Base-by-base conservation (phyloP, 371 early-diverging fungal species). In the Phascolomyces articulosus region DNA sequence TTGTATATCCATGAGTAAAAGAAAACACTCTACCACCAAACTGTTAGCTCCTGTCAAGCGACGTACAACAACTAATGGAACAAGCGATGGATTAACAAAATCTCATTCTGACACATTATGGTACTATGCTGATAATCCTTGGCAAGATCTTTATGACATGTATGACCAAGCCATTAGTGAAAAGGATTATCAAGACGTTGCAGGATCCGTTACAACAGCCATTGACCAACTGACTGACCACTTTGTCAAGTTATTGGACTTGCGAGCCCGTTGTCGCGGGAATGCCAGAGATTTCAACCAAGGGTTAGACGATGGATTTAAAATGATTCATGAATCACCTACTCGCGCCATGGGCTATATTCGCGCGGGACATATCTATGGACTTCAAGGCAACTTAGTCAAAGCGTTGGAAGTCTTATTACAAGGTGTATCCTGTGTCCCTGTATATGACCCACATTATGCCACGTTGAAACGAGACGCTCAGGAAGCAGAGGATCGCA, bases 131-230 rank as follows among this genome's bases (percentile, higher is more conserved):
- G 51, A 51, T n/a, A 51, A 51, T 51, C 51, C 51, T 13, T 51
- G 51, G 51, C 51, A 51, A 24, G 23, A 51, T n/a, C 51, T 51
- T 13, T 51, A 23, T n/a, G 24, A 51, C 51, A 51, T 51, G 51
- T 51, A 51, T 23, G 51, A 51, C 51, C 51, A 51, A 24, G 51
- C 51, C 1, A 18, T 51, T 8, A 24, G 51, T 15, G 51, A 51
- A 24, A 51, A 51, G 9, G 51, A 51, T 3, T 51, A 51, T n/a
- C 21, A n/a, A 20, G 51, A 51, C 23, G 51, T 51, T 0, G 24
- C 51, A 4, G 23, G 24, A 23, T 51, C 51, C 3, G 51, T 23
- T 10, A 18, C 51, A 10, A 51, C 51, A 10, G 51, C 51, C 1
- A 51, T 51, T 24, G 26, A 18, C 51, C 11, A 51, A 7, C 15